These are phyloP conservation scores for Phyllosticta citriasiana DNA, from an alignment of 2,329 filamentous ascomycete genomes.

Conservation along the genomic window DNA sequence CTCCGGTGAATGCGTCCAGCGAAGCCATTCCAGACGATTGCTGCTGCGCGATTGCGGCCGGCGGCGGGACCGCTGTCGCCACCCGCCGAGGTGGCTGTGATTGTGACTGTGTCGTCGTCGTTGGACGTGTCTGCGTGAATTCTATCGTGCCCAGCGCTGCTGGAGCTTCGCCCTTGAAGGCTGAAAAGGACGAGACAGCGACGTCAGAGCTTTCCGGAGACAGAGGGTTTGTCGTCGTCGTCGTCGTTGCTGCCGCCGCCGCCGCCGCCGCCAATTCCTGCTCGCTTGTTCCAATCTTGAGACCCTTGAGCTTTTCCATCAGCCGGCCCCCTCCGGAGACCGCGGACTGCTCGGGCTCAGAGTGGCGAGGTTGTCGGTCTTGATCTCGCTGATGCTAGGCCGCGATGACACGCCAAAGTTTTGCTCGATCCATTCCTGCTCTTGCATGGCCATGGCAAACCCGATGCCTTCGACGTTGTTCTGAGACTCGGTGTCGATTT, in stretches of 20 bases:
- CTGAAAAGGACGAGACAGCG: constrained; percentile 50
- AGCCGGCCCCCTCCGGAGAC: constrained; percentile 56
- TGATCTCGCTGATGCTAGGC: constrained; percentile 28
- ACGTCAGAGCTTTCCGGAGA: constrained; percentile 55
- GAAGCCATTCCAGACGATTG: constrained; percentile 31
- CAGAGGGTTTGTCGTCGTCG: constrained; percentile 31
- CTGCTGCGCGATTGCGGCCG: constrained; percentile 29
- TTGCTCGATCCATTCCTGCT: constrained; percentile 75
- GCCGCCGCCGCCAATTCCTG: constrained; percentile 45
- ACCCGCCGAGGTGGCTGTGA: constrained; percentile 34
- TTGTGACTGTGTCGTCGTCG: constrained; percentile 11
- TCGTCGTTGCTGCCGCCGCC: constrained; percentile 15
- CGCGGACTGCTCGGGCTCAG: constrained; percentile 51
- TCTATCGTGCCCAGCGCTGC: constrained; percentile 23
- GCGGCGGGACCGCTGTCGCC: constrained; percentile 25
- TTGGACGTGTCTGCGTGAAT: neutral
- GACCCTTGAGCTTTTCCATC: constrained; percentile 67
- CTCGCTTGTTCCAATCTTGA: constrained; percentile 67
- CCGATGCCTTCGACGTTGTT: constrained; percentile 73
- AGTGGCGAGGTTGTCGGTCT: constrained; percentile 29
- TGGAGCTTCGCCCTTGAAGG: constrained; percentile 43
- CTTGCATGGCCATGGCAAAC: constrained; percentile 71
- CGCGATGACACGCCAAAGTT: constrained; percentile 58
- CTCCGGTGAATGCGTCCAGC: constrained; percentile 33
- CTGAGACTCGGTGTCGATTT: constrained; percentile 65